Percentiles rank a stretch among this genome's conserved stretches.
Conservation (phyloP, 1,284 basidiomycete species). For the Prillingera fragicola region DNA sequence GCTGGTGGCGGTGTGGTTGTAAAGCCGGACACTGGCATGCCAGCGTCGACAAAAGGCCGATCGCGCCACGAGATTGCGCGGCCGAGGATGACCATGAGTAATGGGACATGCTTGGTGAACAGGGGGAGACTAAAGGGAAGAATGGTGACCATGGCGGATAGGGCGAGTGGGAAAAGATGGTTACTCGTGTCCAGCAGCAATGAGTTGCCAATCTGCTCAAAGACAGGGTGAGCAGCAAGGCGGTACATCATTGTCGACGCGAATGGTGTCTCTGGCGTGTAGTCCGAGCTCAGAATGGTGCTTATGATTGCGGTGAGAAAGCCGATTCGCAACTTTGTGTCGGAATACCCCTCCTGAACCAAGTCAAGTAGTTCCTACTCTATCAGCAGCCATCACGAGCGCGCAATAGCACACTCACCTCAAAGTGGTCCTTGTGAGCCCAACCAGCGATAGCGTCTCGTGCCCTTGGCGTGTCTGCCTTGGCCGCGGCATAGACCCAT, state of each 20-base stretch:
- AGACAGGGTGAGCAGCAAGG: constrained; percentile 22
- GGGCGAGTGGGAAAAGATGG: constrained; percentile 32
- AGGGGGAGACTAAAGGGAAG: constrained; percentile 34
- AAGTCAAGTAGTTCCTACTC: constrained; percentile 14
- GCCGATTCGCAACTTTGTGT: constrained; percentile 19
- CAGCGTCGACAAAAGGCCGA: constrained; percentile 34
- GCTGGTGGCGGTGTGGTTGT: constrained; percentile 30
- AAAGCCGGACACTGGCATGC: constrained; percentile 14
- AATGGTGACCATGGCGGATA: constrained; percentile 29
- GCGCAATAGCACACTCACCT: constrained; percentile 13
- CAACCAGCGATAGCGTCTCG: constrained; percentile 10
- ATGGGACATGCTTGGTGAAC: constrained; percentile 31
- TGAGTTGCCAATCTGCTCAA: constrained; percentile 22
- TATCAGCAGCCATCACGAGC: constrained; percentile 3
- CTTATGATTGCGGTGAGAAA: constrained; percentile 26
- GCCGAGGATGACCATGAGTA: constrained; percentile 37
- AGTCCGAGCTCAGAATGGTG: constrained; percentile 23
- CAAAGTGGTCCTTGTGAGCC: constrained; percentile 19
- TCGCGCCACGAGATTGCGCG: constrained; percentile 41
- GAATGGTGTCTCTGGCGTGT: constrained; percentile 23
- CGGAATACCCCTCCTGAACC: constrained; percentile 8
- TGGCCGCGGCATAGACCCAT: constrained; percentile 6
- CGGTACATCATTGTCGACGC: constrained; percentile 24
- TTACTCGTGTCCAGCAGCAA: constrained; percentile 38
- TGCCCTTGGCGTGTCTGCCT: neutral